Conservation (phyloP, 2,329 filamentous ascomycete species). For the Epichloe glyceriae region DNA sequence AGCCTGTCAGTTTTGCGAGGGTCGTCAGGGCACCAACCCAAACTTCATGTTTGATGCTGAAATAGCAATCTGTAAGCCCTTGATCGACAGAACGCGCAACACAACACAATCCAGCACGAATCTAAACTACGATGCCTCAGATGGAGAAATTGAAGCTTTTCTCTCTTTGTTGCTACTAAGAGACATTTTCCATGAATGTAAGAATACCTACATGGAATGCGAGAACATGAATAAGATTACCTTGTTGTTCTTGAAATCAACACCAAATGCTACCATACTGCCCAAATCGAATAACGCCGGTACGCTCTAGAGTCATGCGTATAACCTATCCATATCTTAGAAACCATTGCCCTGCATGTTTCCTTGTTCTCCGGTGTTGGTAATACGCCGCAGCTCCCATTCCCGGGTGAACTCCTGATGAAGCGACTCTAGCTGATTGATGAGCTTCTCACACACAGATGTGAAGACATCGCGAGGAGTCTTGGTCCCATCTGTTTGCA, state of each 20-base stretch:
- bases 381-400: conserved; percentile 79
- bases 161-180: background rate
- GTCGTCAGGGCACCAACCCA: background rate
- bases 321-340: conserved; percentile 6
- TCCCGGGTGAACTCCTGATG: conserved; percentile 87
- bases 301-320: conserved; percentile 4
- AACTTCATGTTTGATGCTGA: background rate
- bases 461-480: conserved; percentile 83
- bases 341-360: conserved; percentile 26
- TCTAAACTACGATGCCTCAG: background rate
- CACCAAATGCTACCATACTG: conserved; percentile 4
- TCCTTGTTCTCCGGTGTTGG: conserved; percentile 48
- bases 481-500: conserved; percentile 83
- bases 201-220: background rate
- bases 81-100: background rate
- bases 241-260: background rate
- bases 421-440: conserved; percentile 67
- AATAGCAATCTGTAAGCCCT: background rate
- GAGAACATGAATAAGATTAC: background rate
- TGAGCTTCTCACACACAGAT: conserved; percentile 66
- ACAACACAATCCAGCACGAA: background rate
- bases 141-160: background rate
- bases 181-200: background rate
- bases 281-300: conserved; percentile 12
- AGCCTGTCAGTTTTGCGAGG: background rate